Evolutionary conservation across 225 moss, liverwort and hornwort species (phyloP).

Genomic region (Climacium dendroides): DNA sequence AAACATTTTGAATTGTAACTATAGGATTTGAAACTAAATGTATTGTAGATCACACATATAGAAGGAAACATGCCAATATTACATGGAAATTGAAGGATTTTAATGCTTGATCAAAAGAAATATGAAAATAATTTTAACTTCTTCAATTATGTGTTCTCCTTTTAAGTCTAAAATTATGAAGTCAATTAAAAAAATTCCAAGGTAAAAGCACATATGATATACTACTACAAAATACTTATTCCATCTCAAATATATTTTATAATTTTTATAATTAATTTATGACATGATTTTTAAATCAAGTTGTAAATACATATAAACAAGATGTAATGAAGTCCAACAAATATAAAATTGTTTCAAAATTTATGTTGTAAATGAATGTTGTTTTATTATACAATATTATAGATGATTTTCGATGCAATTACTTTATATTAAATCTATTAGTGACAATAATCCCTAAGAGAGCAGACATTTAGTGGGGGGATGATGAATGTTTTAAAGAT

Average conservation of each 20-base stretch:
- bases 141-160: neutral
- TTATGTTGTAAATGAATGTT: accelerated
- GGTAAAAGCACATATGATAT: neutral
- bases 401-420: accelerated
- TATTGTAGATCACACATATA: no score
- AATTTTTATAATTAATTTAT: neutral
- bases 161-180: neutral
- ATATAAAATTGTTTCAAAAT: neutral
- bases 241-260: no score
- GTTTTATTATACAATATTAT: no score
- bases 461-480: accelerated
- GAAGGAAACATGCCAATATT: neutral
- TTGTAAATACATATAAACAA: accelerated
- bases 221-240: neutral
- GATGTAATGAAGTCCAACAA: neutral
- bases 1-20: neutral
- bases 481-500: no score
- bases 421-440: neutral
- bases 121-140: neutral
- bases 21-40: neutral
- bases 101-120: no score
- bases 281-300: neutral
- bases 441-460: neutral
- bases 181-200: neutral
- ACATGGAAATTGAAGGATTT: neutral